A percentile compares a stretch with the other conserved stretches of the same genome.
phyloP scores from a whole-genome alignment of 2,329 filamentous ascomycete genomes.

The Phaeosphaeriaceae sp. region DNA sequence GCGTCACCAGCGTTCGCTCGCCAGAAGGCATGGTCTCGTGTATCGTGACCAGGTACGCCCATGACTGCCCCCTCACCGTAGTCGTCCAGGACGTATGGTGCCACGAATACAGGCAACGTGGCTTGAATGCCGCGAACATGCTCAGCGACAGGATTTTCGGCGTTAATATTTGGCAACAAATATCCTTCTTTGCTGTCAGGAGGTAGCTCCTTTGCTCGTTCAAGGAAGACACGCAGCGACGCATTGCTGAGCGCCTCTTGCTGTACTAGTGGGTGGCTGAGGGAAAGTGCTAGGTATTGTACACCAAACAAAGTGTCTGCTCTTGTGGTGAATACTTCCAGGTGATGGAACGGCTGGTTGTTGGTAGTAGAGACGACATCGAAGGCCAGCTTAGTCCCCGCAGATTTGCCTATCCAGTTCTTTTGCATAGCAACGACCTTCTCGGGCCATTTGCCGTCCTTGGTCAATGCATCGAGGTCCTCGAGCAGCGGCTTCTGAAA shows the following conservation, averaged over 20 bases:
- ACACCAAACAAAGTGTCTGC: conserved; percentile 88
- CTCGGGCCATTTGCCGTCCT: conserved; percentile 78
- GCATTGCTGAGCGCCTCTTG: conserved; percentile 66
- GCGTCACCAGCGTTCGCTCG: conserved; percentile 69
- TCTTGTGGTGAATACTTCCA: conserved; percentile 84
- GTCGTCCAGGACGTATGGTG: conserved; percentile 84
- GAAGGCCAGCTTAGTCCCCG: conserved; percentile 77
- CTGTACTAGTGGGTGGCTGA: conserved; percentile 74
- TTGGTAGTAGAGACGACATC: conserved; percentile 57
- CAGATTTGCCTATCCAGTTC: conserved; percentile 86
- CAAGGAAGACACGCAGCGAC: conserved; percentile 72
- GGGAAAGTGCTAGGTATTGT: conserved; percentile 82
- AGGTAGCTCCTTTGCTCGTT: conserved; percentile 62
- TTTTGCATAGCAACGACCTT: conserved; percentile 82
- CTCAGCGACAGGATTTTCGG: conserved; percentile 55
- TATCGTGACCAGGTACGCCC: conserved; percentile 88
- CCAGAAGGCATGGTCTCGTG: conserved; percentile 82
- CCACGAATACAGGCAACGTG: conserved; percentile 78
- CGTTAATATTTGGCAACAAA: conserved; percentile 59
- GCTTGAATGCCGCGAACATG: conserved; percentile 59
- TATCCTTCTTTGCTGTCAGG: conserved; percentile 71
- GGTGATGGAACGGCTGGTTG: conserved; percentile 53
- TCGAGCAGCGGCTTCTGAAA: conserved; percentile 77
- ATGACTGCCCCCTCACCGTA: conserved; percentile 90
- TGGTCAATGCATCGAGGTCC: conserved; percentile 72